phyloP scores from a whole-genome alignment of 1,284 basidiomycete species.

The Neonothopanus nambi region DNA sequence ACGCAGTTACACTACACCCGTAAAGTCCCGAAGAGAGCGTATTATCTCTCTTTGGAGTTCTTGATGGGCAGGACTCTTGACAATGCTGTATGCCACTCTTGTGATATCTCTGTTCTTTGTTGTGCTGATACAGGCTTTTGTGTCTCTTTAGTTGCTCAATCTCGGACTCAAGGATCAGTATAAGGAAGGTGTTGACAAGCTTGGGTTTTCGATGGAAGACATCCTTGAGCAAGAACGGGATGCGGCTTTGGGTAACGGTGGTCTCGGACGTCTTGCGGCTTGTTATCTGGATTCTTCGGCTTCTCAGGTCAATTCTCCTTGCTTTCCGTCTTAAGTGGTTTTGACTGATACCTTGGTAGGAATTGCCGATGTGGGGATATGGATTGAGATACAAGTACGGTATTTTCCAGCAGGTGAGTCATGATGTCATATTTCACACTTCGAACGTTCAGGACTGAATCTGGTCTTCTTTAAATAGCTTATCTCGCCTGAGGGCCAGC shows the following conservation, averaged over 20 bases:
- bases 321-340: neutral
- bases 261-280: constrained; percentile 88
- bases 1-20: constrained; percentile 72
- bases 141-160: constrained; percentile 65
- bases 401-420: constrained; percentile 80
- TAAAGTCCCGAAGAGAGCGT: constrained; percentile 79
- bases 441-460: neutral
- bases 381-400: constrained; percentile 88
- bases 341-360: constrained; percentile 24
- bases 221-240: constrained; percentile 86
- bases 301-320: constrained; percentile 57
- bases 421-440: neutral
- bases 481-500: constrained; percentile 79
- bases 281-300: constrained; percentile 90
- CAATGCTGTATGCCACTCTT: constrained; percentile 53
- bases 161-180: constrained; percentile 80
- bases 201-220: constrained; percentile 88
- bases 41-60: constrained; percentile 90
- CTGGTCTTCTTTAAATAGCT: constrained; percentile 37
- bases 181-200: constrained; percentile 62
- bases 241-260: constrained; percentile 86
- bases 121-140: neutral
- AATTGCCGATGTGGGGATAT: constrained; percentile 81
- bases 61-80: constrained; percentile 89
- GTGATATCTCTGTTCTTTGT: neutral